Conservation (phyloP, 176 grass and related monocot species). For the Aegilops longissima region DNA sequence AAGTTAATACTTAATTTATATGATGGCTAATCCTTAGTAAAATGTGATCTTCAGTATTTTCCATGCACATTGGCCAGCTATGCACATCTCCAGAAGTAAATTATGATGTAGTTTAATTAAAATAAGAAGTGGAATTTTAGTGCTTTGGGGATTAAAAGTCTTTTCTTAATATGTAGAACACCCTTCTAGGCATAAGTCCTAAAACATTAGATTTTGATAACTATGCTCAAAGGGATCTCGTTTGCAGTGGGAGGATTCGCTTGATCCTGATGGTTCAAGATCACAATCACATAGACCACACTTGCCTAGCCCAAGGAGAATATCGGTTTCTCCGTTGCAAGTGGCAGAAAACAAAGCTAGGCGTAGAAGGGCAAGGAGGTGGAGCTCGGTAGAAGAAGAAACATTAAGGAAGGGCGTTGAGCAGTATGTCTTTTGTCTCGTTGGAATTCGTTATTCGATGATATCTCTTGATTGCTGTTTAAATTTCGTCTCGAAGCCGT, state of each 20-base stretch:
- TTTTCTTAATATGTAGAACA: constrained; percentile 16
- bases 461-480: neutral
- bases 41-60: neutral
- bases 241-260: constrained; percentile 60
- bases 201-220: constrained; percentile 11
- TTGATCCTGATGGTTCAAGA: constrained; percentile 31
- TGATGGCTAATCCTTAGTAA: constrained; percentile 8
- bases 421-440: constrained; percentile 46
- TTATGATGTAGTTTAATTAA: neutral
- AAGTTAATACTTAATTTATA: constrained; percentile 11
- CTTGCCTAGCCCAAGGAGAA: constrained; percentile 43
- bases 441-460: neutral
- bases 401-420: constrained; percentile 65
- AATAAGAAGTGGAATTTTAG: neutral
- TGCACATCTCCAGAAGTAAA: neutral
- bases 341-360: constrained; percentile 37
- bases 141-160: neutral
- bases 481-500: neutral
- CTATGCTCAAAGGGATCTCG: constrained; percentile 11
- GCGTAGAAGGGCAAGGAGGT: constrained; percentile 61
- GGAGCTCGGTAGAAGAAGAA: constrained; percentile 64
- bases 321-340: constrained; percentile 45
- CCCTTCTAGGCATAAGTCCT: neutral
- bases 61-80: neutral
- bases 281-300: constrained; percentile 30